Conservation (phyloP, 176 grass and related monocot genomes). For the Olyra latifolia region DNA sequence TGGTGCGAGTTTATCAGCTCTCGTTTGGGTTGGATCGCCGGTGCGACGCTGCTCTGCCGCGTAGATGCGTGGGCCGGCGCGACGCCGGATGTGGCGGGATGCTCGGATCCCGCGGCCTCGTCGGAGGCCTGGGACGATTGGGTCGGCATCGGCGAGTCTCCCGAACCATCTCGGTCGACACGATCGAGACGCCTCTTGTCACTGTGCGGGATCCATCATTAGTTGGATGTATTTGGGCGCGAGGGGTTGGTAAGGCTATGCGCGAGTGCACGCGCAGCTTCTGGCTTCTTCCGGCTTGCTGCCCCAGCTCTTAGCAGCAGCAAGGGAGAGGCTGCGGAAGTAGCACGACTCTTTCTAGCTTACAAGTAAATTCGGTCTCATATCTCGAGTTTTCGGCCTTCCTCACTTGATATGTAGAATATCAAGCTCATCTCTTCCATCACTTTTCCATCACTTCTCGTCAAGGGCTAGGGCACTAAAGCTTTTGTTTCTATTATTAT, state of each 20-base stretch:
- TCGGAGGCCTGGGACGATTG: background rate
- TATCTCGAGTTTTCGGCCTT: too few relatives aligned
- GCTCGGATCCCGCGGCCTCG: conserved; percentile 17
- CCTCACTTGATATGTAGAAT: too few relatives aligned
- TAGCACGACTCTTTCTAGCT: too few relatives aligned
- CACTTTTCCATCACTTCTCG: too few relatives aligned
- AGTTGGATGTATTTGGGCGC: background rate
- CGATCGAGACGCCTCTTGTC: background rate
- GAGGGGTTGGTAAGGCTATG: background rate
- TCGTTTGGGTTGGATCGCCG: background rate
- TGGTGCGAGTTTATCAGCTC: background rate
- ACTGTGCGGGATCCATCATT: conserved; percentile 36
- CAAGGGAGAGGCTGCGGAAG: too few relatives aligned
- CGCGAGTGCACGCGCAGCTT: background rate
- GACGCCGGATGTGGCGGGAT: background rate
- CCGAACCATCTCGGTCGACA: background rate
- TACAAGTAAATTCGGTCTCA: too few relatives aligned
- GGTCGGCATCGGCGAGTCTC: background rate
- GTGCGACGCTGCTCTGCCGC: background rate
- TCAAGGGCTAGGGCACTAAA: too few relatives aligned
- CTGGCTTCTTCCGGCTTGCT: background rate
- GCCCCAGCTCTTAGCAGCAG: background rate
- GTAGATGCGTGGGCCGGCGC: conserved; percentile 5
- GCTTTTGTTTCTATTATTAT: too few relatives aligned
- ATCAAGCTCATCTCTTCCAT: too few relatives aligned